Evolutionary conservation across 257 asterid genomes (phyloP), one percentile per base, ranked within the genome.

Genomic region (Echium plantagineum): DNA sequence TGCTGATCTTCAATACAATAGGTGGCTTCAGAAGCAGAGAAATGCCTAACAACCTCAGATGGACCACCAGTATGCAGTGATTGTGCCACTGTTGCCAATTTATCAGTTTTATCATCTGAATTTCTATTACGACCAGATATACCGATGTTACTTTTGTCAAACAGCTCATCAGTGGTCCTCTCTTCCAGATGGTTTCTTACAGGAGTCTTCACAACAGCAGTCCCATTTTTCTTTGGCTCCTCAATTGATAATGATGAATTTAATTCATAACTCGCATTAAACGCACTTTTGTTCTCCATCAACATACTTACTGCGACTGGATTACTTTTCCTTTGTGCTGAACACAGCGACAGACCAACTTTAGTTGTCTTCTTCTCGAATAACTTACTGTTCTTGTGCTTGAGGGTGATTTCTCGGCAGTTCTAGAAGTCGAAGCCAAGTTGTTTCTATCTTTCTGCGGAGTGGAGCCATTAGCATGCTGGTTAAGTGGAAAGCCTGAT

Each of bases 331-430:
- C 3, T 67, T 69, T 67, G 78, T 59, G 71, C 84, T 4, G 79
- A 63, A 66, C 53, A 64, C 20, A 75, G n/a, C 20, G 78, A 66
- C 55, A 72, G 78, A 67, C 69, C 59, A 24, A 65, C 62, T 71
- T 72, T 78, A 64, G 24, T 63, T 6, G 74, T 55, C 69, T 69
- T 59, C 71, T 76, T 60, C 69, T 66, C 54, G 71, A 64, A 63
- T 63, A 35, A 69, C 73, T 69, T 63, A 57, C 62, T 60, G 67
- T 19, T 69, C 67, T 71, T 59, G 54, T 70, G 64, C 72, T 77
- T 72, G 79, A 61, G 53, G 83, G 76, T 59, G 83, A 73, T 52
- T 63, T 81, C 67, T 71, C 72, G 38, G 75, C 71, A 67, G 69
- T 64, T 69, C 51, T 66, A 35, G 86, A 68, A 53, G 74, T 67